These are phyloP conservation scores for Aureobasidium sp. DNA, from an alignment of 2,329 filamentous ascomycete genomes.

Conservation along the genomic window DNA sequence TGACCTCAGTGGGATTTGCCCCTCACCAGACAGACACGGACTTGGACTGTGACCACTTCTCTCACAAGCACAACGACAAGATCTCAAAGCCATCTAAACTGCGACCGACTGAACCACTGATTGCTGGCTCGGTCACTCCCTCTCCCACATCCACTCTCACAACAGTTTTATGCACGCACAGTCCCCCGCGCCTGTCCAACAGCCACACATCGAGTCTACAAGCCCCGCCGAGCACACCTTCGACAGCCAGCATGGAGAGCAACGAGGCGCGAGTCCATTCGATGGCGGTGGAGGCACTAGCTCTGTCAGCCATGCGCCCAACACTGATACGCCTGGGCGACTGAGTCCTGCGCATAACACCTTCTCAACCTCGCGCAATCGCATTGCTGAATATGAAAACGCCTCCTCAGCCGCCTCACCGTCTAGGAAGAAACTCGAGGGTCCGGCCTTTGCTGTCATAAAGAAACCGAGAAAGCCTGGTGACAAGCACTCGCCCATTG, in stretches of 20 bases:
- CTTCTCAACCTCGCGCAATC: constrained; percentile 30
- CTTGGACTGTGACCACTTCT: background rate
- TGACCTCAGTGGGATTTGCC: background rate
- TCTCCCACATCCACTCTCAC: constrained; percentile 29
- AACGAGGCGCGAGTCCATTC: constrained; percentile 36
- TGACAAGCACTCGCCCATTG: constrained; percentile 43
- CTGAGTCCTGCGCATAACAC: constrained; percentile 25
- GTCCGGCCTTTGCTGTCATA: constrained; percentile 47
- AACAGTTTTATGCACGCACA: constrained; percentile 60
- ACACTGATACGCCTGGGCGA: constrained; percentile 25
- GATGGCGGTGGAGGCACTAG: constrained; percentile 22
- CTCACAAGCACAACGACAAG: background rate
- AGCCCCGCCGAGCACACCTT: constrained; percentile 29
- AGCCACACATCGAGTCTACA: constrained; percentile 35
- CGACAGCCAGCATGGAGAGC: constrained; percentile 55
- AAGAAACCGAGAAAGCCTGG: constrained; percentile 39
- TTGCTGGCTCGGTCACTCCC: constrained; percentile 50
- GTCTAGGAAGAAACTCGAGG: constrained; percentile 34
- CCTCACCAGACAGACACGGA: background rate
- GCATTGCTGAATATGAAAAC: constrained; percentile 51
- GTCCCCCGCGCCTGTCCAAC: constrained; percentile 45
- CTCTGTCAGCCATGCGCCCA: constrained; percentile 23
- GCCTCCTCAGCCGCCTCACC: constrained; percentile 32
- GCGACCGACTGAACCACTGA: constrained; percentile 43
- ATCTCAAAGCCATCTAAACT: too few species aligned